Conservation (phyloP, 2,329 filamentous ascomycete species). For the Monosporascus ibericus region DNA sequence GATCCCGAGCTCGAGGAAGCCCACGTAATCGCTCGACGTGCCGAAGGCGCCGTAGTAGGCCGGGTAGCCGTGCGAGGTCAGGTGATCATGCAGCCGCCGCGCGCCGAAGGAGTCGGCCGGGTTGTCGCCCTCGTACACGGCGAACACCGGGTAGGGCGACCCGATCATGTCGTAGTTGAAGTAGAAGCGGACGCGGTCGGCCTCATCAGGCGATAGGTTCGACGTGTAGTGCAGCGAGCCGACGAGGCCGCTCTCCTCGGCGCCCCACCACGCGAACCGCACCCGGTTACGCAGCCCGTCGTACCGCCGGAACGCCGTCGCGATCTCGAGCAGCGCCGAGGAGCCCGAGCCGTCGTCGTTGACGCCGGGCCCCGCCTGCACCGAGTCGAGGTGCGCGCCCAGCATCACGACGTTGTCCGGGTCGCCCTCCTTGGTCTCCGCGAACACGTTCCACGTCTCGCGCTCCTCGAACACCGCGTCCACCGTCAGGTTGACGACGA, state of each 20-base stretch:
- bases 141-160: constrained; percentile 33
- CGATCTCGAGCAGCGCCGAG: constrained; percentile 32
- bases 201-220: constrained; percentile 29
- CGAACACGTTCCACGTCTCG: constrained; percentile 35
- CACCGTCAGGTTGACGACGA: constrained; percentile 29
- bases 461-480: constrained; percentile 31
- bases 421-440: constrained; percentile 37
- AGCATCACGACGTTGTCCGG: constrained; percentile 36
- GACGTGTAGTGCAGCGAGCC: constrained; percentile 37
- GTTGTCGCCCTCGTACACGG: constrained; percentile 31
- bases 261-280: constrained; percentile 37
- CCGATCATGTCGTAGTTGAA: constrained; percentile 69
- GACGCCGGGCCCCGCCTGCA: constrained; percentile 33
- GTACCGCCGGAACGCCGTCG: constrained; percentile 28
- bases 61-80: constrained; percentile 27
- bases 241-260: constrained; percentile 37
- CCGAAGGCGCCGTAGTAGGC: constrained; percentile 30
- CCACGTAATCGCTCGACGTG: constrained; percentile 33
- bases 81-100: constrained; percentile 27
- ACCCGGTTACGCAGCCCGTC: constrained; percentile 35
- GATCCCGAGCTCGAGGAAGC: constrained; percentile 34
- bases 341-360: constrained; percentile 37
- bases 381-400: constrained; percentile 35
- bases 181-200: constrained; percentile 57
- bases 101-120: constrained; percentile 31